Evolutionary conservation across 169 alveolate species (phyloP), one percentile per base, ranked within the genome.

Genomic region (Plasmodium fragile): DNA sequence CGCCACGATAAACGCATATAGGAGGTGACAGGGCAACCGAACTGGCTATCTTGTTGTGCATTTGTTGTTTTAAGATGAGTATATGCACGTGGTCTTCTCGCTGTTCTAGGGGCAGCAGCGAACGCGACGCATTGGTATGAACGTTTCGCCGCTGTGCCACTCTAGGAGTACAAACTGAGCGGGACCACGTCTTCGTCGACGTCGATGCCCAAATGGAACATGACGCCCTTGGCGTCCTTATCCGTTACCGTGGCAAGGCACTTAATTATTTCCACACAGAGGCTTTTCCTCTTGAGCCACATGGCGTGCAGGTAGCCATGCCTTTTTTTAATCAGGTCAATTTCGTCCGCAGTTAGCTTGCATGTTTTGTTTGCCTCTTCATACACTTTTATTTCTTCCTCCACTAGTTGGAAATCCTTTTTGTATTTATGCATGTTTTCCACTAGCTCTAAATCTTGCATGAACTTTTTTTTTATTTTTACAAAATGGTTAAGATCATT

Each of bases 211-310:
- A 87, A 59, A 49, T 87, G 93, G 49, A 77, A 87, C 25, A 87
- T 87, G 55, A 87, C 80, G 45, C 93, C 93, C 55, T 78, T 73
- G 41, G 93, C 28, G 41, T 87, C 93, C 36, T 87, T 87, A 59
- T 87, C 93, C 28, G 93, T 87, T 87, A 87, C 55, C 41, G 73
- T 78, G 49, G 93, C 93, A 59, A 87, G n/a, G 49, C 89, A 87
- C 53, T 87, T 87, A 39, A 87, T 87, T 41, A 87, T 87, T 87
- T 87, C 93, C 25, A 36, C 49, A 25, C 93, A 87, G 30, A 87
- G 53, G 8, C 16, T 77, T 78, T 87, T 87, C 81, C 89, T 75
- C 22, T 87, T 75, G 28, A 87, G 82, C 93, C 93, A 87, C 39
- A 59, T 79, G 16, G 80, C 65, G 70, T 87, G 93, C 30, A 87